Base-by-base conservation (phyloP, 768 basidiomycete genomes). In the Gloeopeniophorella convolvens region DNA sequence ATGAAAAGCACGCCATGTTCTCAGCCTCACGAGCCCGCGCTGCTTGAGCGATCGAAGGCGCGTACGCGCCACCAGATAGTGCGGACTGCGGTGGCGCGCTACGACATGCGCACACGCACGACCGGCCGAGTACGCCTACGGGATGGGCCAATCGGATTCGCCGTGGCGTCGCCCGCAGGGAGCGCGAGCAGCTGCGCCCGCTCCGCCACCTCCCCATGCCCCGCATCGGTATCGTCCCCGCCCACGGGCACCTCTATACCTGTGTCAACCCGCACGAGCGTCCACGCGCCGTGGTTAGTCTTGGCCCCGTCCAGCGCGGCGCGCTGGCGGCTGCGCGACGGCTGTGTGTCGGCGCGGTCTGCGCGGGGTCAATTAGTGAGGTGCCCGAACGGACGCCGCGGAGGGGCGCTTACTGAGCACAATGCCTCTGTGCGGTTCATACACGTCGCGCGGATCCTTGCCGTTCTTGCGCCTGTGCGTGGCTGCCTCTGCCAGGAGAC, bases 291-390 rank as follows among this genome's bases (percentile, higher is more conserved):
- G 58, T 84, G 81, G 6, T 90, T 89, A 2, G 77, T 77, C 63
- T 85, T 87, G 0, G 82, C 77, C 2, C 85, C 85, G 0, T 85
- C 87, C 7, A 87, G 68, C 18, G 85, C 66, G 1, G 59, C 65
- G 28, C 69, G 70, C 55, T 73, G 80, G 15, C 75, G 75, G 47
- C 70, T 72, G 33, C 66, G 70, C 0, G 80, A 84, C 0, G 92
- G 82, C 59, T 95, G 91, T 1, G 86, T 89, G 60, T 89, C 82
- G 1, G 70, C 64, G 13, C 85, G 85, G 64, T 90, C 89, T 91
- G 50, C 9, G 1, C 8, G 10, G n/a, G 52, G 35, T 18, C 52
- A 30, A 48, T 31, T 5, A 27, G 18, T 41, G 32, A 26, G 35
- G 21, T 21, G 23, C 2, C 2, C n/a, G 26, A 18, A 16, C 10